Evolutionary conservation across 768 basidiomycete genomes (phyloP).

Genomic region (Naematelia aurantialba): DNA sequence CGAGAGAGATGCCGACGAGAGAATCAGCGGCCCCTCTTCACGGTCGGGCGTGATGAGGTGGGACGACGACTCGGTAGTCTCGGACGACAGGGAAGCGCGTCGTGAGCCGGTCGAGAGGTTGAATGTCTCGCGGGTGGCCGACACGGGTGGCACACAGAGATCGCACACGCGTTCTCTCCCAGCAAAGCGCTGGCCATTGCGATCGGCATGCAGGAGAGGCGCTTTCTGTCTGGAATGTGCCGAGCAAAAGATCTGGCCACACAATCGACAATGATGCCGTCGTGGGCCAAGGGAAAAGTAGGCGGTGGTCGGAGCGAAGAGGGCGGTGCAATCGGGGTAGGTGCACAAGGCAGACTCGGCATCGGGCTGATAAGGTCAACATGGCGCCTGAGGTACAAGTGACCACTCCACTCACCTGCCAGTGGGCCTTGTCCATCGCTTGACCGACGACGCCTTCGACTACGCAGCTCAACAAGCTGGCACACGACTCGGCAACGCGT

Average conservation of each 20-base stretch:
- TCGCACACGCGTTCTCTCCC: constrained; percentile 37
- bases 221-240: constrained; percentile 27
- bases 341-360: constrained; percentile 32
- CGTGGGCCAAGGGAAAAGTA: constrained; percentile 35
- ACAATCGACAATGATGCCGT: constrained; percentile 42
- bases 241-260: constrained; percentile 36
- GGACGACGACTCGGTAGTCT: constrained; percentile 24
- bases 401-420: neutral
- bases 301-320: constrained; percentile 26
- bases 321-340: constrained; percentile 32
- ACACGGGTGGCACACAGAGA: constrained; percentile 16
- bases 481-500: constrained; percentile 5
- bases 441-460: constrained; percentile 3
- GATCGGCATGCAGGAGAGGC: constrained; percentile 13
- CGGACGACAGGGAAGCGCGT: constrained; percentile 7
- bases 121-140: constrained; percentile 1
- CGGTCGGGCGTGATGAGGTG: constrained; percentile 22
- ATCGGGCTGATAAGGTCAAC: constrained; percentile 35
- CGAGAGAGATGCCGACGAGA: neutral
- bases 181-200: constrained; percentile 13
- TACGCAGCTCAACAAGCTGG: constrained; percentile 7
- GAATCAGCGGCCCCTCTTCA: constrained; percentile 16
- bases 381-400: constrained; percentile 8
- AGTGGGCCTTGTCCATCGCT: neutral
- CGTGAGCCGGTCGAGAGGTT: constrained; percentile 2